phyloP scores from a whole-genome alignment of 2,329 filamentous ascomycete species.

The Lojkania enalia region DNA sequence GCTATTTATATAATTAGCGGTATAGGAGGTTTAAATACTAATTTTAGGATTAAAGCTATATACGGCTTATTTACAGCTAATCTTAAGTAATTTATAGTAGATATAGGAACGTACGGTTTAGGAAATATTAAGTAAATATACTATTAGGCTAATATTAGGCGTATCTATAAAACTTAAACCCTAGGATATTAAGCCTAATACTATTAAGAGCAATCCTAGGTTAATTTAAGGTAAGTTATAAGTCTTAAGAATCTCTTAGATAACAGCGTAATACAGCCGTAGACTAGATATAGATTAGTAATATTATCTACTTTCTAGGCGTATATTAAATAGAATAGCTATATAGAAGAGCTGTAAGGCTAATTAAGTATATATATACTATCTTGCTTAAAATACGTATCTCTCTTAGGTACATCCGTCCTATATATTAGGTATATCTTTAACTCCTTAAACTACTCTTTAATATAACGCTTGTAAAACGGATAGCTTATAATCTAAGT shows the following conservation, averaged over 20 bases:
- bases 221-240: not conserved
- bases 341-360: not conserved
- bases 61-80: not conserved
- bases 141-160: not conserved
- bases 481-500: not conserved
- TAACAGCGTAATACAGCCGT: not conserved
- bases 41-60: not conserved
- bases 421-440: conserved; percentile 1
- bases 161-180: not conserved
- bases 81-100: not conserved
- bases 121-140: not conserved
- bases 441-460: conserved; percentile 2
- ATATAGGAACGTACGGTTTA: not conserved
- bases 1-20: not conserved
- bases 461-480: not conserved
- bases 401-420: not conserved
- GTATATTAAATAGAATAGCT: not conserved
- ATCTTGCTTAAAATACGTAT: conserved; percentile 3
- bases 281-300: not conserved
- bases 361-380: conserved; percentile 3
- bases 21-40: not conserved
- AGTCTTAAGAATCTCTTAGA: not conserved
- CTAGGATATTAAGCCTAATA: not conserved
- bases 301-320: not conserved
- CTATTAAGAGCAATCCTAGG: not conserved